These are phyloP conservation scores for Dothistroma pini DNA, from an alignment of 2,329 filamentous ascomycete genomes.

Conservation along the genomic window DNA sequence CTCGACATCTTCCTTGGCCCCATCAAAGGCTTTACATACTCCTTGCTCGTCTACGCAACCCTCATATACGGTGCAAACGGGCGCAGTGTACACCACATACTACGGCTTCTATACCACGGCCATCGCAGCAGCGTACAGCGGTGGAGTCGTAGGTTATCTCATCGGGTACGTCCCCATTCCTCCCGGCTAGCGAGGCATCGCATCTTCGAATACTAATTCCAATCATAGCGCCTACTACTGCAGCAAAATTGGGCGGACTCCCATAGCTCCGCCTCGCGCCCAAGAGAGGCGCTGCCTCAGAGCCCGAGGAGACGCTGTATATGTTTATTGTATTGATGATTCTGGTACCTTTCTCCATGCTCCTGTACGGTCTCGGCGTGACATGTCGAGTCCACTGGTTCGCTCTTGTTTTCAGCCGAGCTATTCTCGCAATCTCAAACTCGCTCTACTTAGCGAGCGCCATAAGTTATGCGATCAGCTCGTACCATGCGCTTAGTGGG, in stretches of 20 bases:
- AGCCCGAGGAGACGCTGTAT: slow-evolving; percentile 39
- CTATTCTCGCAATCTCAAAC: slow-evolving; percentile 44
- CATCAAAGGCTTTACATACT: slow-evolving; percentile 27
- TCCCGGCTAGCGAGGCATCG: neutral
- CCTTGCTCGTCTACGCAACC: slow-evolving; percentile 25
- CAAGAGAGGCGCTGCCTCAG: slow-evolving; percentile 37
- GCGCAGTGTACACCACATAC: slow-evolving; percentile 34
- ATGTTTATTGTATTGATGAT: slow-evolving; percentile 36
- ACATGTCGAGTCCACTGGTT: slow-evolving; percentile 46
- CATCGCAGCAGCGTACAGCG: slow-evolving; percentile 38
- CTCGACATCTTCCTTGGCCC: slow-evolving; percentile 35
- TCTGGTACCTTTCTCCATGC: slow-evolving; percentile 41
- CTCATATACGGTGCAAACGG: slow-evolving; percentile 28
- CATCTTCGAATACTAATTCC: neutral
- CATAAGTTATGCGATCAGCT: slow-evolving; percentile 43
- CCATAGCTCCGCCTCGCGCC: slow-evolving; percentile 36
- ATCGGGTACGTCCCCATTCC: slow-evolving; percentile 26
- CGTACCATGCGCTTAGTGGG: slow-evolving; percentile 43
- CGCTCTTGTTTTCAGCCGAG: slow-evolving; percentile 45
- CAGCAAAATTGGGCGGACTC: slow-evolving; percentile 34
- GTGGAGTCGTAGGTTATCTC: slow-evolving; percentile 34
- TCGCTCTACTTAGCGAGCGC: slow-evolving; percentile 40
- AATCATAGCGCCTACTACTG: slow-evolving; percentile 29
- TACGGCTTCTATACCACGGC: slow-evolving; percentile 38
- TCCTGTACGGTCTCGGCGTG: slow-evolving; percentile 48